Base-by-base conservation (phyloP, 768 basidiomycete genomes). In the Termitomyces sp. region DNA sequence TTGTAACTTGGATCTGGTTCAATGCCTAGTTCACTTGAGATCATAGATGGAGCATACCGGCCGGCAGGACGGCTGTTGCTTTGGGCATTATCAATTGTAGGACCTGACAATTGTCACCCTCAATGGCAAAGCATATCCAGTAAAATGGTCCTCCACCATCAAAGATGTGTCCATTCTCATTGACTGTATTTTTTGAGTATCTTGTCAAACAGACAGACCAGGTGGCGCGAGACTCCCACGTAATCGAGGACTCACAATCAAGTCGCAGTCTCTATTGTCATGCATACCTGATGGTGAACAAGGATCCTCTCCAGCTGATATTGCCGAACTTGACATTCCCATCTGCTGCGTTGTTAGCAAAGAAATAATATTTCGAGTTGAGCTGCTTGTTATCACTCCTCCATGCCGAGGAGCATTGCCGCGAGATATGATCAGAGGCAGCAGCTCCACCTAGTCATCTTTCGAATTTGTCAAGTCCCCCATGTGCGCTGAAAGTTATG, bases 291-390 rank as follows among this genome's bases (percentile, higher is more conserved):
- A 85, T 64, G 33, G 72, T 66, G 64, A 85, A 82, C 41, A 85
- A 68, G 10, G 80, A 83, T 12, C 83, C 84, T 0, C 63, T 68
- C 82, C 82, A 84, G 41, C 63, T 76, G 54, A 64, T 8, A 48
- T 78, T 78, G 7, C 77, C 83, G 63, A 88, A 87, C 23, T 66
- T 60, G 45, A 87, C 74, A 31, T 86, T 77, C 17, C 86, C 86
- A 58, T 74, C 82, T 85, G 31, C 11, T 35, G 58, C n/a, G 41
- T 30, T 43, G 21, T 28, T 11, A 53, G 52, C 48, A 55, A 7
- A 37, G 23, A 50, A 33, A 35, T 23, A 40, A 37, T 48, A 21
- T 21, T 28, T 47, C 53, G 28, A 41, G 6, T 3, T 17, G 41
- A 45, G 2, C n/a, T 35, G n/a, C 10, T 48, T 30, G 38, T n/a